Evolutionary conservation across 2,329 filamentous ascomycete genomes (phyloP), one percentile per base, ranked within the genome.

Genomic region (Knufia fluminis): DNA sequence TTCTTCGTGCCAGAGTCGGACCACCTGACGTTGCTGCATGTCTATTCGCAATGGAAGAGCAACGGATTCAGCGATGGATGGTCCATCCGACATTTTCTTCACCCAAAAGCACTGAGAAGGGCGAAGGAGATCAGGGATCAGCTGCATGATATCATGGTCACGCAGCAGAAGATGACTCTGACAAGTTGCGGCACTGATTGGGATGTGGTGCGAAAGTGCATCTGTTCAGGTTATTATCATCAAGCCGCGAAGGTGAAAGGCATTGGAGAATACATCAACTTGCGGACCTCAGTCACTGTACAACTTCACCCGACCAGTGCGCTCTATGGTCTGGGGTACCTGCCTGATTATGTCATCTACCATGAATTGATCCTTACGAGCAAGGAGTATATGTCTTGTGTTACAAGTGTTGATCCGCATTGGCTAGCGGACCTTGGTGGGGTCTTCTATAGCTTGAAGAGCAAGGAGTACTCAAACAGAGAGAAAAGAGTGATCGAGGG

Each of bases 1-100:
- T 98, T 98, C 68, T 97, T 95, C 70, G 92, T 98, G 6, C 89
- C 92, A 23, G 92, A 98, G 68, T 96, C 89, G 1, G 92, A 98
- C 65, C 92, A 98, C 64, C 73, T 98, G 35, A 98, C 92, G 0
- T 85, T 96, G 38, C 79, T 98, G 2, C 90, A 97, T 62, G 92
- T 98, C 1, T 98, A 94, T 69, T 84, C 83, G 6, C 91, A 96
- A 63, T 98, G 92, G 92, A 88, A 86, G 67, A 76, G 85, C 44
- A 96, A 98, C 64, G 86, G 88, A 1, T 84, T 82, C 66, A 89
- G 83, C 1, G 92, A 98, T 64, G 80, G 80, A 23, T 98, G 92
- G 92, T 97, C 90, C 67, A 79, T 83, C 43, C 84, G 85, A 51
- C 92, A 98, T 66, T 98, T 98, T 63, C 70, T 98, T 26, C 92